Base-by-base conservation (phyloP, 2,329 filamentous ascomycete species). In the Aspergillus intermedius region DNA sequence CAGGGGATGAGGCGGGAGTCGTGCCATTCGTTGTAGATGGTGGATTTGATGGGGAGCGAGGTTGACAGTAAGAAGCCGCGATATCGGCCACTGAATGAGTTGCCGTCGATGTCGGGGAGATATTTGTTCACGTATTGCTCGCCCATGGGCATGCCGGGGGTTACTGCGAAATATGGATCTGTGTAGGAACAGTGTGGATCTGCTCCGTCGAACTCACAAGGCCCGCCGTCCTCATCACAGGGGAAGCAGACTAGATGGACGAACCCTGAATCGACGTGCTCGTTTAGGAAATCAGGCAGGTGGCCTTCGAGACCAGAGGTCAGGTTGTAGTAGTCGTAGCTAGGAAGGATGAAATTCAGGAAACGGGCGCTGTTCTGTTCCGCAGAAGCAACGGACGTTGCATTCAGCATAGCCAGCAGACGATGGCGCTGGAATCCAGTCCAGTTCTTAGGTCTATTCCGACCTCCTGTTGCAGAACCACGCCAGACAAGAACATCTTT, bases 1-100 rank as follows among this genome's bases (percentile, higher is more conserved):
- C 93, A 98, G 0, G 91, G 88, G 60, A 79, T 80, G 25, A 98
- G 72, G 89, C 91, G 95, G 66, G 96, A 91, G 49, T 84, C 79
- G 64, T 97, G 93, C 93, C 93, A 98, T 72, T 98, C 93, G 22
- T 88, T 80, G 66, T 96, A 97, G 34, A 98, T 70, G n/a, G 90
- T 86, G 68, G 91, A 82, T 73, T 98, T 98, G 72, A 88, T 93
- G 17, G 91, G 85, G 55, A 96, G 74, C 62, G 87, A 93, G 56
- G 79, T 81, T 62, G 85, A 91, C 57, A 82, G 79, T 46, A 98
- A 73, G 65, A 97, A 95, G 0, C 90, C 87, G 66, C 96, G 93
- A 73, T 95, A 98, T 12, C 93, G 84, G 1, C 93, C 93, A 12
- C 85, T 90, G 68, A 97, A 98, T 19, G 91, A 93, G 65, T 97